Evolutionary conservation across 306 rosid species (phyloP).

Genomic region (Cucurbita moschata): DNA sequence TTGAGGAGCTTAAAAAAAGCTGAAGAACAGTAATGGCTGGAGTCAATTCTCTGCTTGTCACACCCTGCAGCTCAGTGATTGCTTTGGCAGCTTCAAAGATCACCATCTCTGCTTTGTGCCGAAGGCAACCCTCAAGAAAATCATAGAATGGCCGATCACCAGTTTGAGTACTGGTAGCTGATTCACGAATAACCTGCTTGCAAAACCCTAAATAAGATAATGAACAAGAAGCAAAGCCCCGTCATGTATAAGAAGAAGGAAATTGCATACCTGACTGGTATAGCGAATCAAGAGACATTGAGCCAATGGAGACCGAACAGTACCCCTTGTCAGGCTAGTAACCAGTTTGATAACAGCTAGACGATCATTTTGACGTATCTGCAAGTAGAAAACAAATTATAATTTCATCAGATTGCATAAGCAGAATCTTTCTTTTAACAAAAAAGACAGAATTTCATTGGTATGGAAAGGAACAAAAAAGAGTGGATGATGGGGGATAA

Average conservation of each 20-base stretch:
- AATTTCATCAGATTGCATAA: neutral
- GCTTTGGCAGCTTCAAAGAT: constrained; percentile 97
- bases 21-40: constrained; percentile 98
- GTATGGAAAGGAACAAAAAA: neutral
- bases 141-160: constrained; percentile 95
- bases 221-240: constrained; percentile 3
- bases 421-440: neutral
- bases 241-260: neutral
- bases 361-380: constrained; percentile 96
- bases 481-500: neutral
- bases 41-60: constrained; percentile 79
- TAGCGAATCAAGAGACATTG: constrained; percentile 92
- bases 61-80: constrained; percentile 87
- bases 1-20: constrained; percentile 90
- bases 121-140: constrained; percentile 93
- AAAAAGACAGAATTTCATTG: neutral
- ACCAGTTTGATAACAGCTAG: constrained; percentile 95
- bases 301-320: constrained; percentile 95
- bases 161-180: constrained; percentile 50
- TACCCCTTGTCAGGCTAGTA: constrained; percentile 92
- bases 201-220: constrained; percentile 8
- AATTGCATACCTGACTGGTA: constrained; percentile 73
- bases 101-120: constrained; percentile 98
- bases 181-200: constrained; percentile 78
- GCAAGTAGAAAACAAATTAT: constrained; percentile 20